Evolutionary conservation across 2,329 filamentous ascomycete species (phyloP), one percentile per base, ranked within the genome.

Genomic region (Cladosporium sp.): DNA sequence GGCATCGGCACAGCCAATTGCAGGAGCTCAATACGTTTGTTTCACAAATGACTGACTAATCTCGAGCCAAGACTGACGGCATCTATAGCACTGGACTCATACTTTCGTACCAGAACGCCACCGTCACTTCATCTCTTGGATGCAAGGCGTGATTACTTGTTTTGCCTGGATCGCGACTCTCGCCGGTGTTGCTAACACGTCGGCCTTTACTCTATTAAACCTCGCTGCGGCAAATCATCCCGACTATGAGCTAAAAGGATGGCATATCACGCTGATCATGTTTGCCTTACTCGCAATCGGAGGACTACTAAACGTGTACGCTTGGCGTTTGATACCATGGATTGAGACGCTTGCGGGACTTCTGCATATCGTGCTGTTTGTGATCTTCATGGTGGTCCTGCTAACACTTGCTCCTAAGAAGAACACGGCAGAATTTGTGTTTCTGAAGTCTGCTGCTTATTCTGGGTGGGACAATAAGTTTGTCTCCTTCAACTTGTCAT

Each of bases 91-190:
- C 57, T 66, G 63, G 63, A 64, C 65, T 5, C 60, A 64, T 37
- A 58, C 60, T n/a, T 59, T 65, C 15, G 62, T 62, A 9, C 65
- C 62, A 10, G 34, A 37, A 17, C 55, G 55, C n/a, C 58, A 64
- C 15, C 58, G 59, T n/a, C 58, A 64, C n/a, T 65, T 66, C 40
- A 56, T 62, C 45, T 65, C 61, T 13, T 64, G 68, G 73, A 59
- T 66, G 28, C 65, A 66, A 62, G 65, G 73, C 3, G 77, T 74
- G 74, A 64, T 75, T 7, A 77, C 74, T 1, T 76, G 73, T 73
- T 71, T 74, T 45, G 73, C 69, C 34, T 77, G 75, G 69, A 66
- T 75, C 17, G 58, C 60, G 3, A 60, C 60, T 37, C 57, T 59
- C 1, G 58, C 62, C 10, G 60, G 62, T 10, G 10, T 65, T 12